A percentile compares a stretch with the other conserved stretches of the same genome.
Evolutionary conservation across 768 basidiomycete species (phyloP).

Genomic region (Dioszegia aurantiaca): DNA sequence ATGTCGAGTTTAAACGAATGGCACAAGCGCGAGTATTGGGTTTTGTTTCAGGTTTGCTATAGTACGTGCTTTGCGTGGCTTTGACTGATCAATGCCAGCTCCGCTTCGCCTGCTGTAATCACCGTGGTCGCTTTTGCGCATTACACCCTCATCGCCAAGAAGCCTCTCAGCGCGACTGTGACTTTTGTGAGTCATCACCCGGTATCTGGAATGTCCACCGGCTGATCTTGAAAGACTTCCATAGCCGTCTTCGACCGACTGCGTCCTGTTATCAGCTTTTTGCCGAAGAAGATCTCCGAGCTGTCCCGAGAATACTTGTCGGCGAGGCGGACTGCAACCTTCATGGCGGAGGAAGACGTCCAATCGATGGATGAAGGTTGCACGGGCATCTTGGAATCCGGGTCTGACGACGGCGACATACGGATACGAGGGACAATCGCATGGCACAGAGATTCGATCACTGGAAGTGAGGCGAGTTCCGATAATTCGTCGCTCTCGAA

Average conservation of each 20-base stretch:
- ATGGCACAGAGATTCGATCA: constrained; percentile 17
- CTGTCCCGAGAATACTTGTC: constrained; percentile 27
- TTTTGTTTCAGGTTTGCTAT: constrained; percentile 24
- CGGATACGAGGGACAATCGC: constrained; percentile 21
- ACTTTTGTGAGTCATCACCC: constrained; percentile 36
- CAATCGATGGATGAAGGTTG: constrained; percentile 21
- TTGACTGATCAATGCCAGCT: constrained; percentile 13
- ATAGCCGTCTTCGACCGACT: constrained; percentile 40
- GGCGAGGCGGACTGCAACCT: constrained; percentile 26
- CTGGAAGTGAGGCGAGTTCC: too few species aligned
- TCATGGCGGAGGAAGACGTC: constrained; percentile 27
- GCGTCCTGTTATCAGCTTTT: constrained; percentile 16
- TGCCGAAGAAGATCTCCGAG: constrained; percentile 24
- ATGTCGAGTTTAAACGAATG: constrained; percentile 23
- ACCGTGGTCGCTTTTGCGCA: constrained; percentile 40
- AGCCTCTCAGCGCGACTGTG: constrained; percentile 30
- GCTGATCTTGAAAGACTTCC: constrained; percentile 26
- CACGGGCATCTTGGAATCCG: background rate
- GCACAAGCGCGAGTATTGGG: constrained; percentile 21
- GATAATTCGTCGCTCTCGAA: too few species aligned
- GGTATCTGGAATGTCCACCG: background rate
- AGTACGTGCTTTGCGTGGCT: constrained; percentile 15
- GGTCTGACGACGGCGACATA: constrained; percentile 7
- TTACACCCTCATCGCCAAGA: constrained; percentile 37
- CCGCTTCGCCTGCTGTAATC: constrained; percentile 24